Evolutionary conservation across 2,329 filamentous ascomycete species (phyloP), one percentile per base, ranked within the genome.

Genomic region (Aspergillus sp.): DNA sequence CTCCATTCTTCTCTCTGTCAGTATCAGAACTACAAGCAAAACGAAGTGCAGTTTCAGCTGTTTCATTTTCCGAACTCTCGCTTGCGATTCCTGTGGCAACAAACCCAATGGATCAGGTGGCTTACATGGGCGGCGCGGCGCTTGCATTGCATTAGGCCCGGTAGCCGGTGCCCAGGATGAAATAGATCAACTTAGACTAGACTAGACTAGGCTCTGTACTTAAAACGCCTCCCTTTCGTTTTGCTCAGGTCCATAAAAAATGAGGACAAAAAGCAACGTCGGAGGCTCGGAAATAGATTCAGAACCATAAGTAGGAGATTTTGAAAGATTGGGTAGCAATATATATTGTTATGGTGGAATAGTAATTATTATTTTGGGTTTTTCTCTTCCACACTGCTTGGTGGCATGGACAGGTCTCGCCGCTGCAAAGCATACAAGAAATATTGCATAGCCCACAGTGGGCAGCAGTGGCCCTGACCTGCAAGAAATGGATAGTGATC

Each of bases 101-200:
- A 25, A 25, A 28, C 25, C 15, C 25, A 38, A 53, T 53, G 51
- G 51, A 53, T 53, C 51, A 53, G 51, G 51, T 53, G 51, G 51
- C 51, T 53, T 53, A 43, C 51, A 53, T 53, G 23, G 21, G 41
- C 41, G 41, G 41, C 36, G 41, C 36, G 19, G 41, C 41, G 41
- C 19, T 36, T 53, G 51, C 51, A 53, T 53, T 53, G 51, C 51
- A 53, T 53, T 53, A 53, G 51, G 19, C 51, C 32, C 12, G 32
- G 32, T 23, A 10, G 19, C 41, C 19, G 32, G 32, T 36, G 32
- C 32, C 41, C 12, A 23, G 41, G 41, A 45, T 45, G 41, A 45
- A 36, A 45, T 45, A 49, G 21, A 49, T 25, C 21, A 49, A 17
- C 21, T 17, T 43, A 19, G 39, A 43, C 39, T 43, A 43, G 39